Base-by-base conservation (phyloP, 495 filamentous ascomycete species). In the Penicillium mononematosum region DNA sequence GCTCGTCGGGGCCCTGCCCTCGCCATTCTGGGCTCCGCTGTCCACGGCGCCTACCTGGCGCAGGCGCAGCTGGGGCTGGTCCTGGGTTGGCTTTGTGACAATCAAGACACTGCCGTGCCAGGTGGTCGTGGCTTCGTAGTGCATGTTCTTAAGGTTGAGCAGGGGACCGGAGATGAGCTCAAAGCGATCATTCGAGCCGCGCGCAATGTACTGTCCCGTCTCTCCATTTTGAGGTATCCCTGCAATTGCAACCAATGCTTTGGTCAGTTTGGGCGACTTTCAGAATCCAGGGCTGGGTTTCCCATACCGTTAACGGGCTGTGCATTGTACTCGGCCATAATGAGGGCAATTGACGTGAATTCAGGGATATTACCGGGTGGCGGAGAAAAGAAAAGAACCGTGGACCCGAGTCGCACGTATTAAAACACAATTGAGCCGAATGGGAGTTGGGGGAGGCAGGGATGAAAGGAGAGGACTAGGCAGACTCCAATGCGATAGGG, bases 21-120 rank as follows among this genome's bases (percentile, higher is more conserved):
- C 52, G 27, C 49, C 55, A 34, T 38, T 17, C 19, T 63, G 50
- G 16, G 45, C 49, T 50, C 61, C 51, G 27, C 52, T 49, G 1
- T 48, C 58, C 32, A 76, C 71, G 50, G 74, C 67, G 32, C 80
- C 82, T 9, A 73, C 48, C 38, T 72, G 75, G 47, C 75, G 75
- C 62, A 87, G 59, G 34, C 68, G 69, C 31, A 87, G 68, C 50
- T 74, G 70, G 22, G 81, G 83, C 47, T 78, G 70, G 14, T 65
- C 70, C 60, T 78, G 77, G 12, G 85, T 85, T 1, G 89, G 86
- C 43, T 79, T 84, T 36, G 84, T 88, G 39, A 96, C 89, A 49
- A 96, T 75, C 65, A 96, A 73, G 14, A 96, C 88, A 66, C 88
- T 94, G 29, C 92, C 91, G 63, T 88, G 79, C 92, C 91, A 96